A percentile compares a stretch with the other conserved stretches of the same genome.
These are phyloP conservation scores for Amanita molliuscula DNA, from an alignment of 768 basidiomycete species.

Conservation along the genomic window DNA sequence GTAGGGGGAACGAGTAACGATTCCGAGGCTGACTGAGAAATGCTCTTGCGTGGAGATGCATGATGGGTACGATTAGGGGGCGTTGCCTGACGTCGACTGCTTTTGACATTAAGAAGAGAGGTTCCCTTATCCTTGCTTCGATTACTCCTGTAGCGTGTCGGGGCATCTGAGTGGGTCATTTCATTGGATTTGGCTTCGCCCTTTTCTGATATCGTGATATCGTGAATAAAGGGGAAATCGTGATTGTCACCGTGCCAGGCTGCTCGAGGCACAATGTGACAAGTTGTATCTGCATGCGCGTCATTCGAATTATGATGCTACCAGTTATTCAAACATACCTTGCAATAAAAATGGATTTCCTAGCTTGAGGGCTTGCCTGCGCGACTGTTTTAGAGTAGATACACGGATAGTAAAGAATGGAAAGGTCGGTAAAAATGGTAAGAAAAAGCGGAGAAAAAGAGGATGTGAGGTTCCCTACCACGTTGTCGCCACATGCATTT, in stretches of 20 bases:
- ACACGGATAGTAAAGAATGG: conserved; percentile 11
- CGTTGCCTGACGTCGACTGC: background rate
- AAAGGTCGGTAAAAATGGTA: conserved; percentile 12
- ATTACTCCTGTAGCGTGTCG: background rate
- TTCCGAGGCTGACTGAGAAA: conserved; percentile 17
- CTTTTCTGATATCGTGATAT: conserved; percentile 10
- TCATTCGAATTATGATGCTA: background rate
- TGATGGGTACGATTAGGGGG: background rate
- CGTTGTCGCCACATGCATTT: conserved; percentile 30
- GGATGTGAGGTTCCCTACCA: conserved; percentile 20
- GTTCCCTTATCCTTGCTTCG: conserved; percentile 6
- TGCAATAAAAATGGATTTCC: conserved; percentile 31
- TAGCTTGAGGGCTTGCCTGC: conserved; percentile 17
- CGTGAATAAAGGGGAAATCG: conserved; percentile 7
- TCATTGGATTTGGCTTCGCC: conserved; percentile 7
- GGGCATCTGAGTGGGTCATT: conserved; percentile 10
- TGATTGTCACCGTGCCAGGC: conserved; percentile 1
- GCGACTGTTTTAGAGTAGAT: conserved; percentile 16
- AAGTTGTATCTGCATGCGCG: background rate
- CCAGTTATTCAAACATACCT: conserved; percentile 12
- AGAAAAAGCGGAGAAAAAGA: conserved; percentile 12
- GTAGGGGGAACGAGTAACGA: conserved; percentile 26
- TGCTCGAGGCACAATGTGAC: background rate
- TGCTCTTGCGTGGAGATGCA: conserved; percentile 10
- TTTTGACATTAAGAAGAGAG: background rate